Base-by-base conservation (phyloP, 306 rosid genomes). In the Pueraria montana region DNA sequence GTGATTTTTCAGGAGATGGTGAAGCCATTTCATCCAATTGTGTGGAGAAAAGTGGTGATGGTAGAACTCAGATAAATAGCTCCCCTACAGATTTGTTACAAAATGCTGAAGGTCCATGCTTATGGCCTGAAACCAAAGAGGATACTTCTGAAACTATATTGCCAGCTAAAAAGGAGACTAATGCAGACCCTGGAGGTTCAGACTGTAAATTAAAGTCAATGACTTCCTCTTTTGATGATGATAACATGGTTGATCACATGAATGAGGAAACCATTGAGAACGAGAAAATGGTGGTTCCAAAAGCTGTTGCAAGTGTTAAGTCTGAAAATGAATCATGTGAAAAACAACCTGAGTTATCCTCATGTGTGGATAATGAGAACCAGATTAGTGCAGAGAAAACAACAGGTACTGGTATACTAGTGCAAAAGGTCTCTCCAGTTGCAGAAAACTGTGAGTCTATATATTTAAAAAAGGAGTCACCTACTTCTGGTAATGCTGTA, bases 251-350 rank as follows among this genome's bases (percentile, higher is more conserved):
- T 55, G 87, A 80, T 55, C 83, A 23, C 68, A 61, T 78, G 45
- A 88, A 78, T 76, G 92, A 83, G 75, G 82, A 80, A 65, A 72
- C 65, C 42, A 50, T 11, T n/a, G 92, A 87, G 66, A 82, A 83
- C 53, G 80, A 62, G 67, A 64, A 49, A 40, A 84, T 79, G 49
- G 58, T 78, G 77, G 85, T 83, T 59, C 84, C 90, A 21, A 89
- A 86, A 85, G 84, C 81, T 36, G 75, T 79, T 23, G 74, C 68
- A 59, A 78, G 77, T 85, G 82, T 55, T 72, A 72, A 86, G 81
- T 80, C 63, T n/a, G 93, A 89, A 72, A 85, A 84, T 81, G 91
- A 86, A 78, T 74, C 32, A 14, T 76, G 78, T 86, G 95, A 80
- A 84, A 86, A 83, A 36, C 83, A 88, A 40, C 76, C 86, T 2